Evolutionary conservation across 2,329 filamentous ascomycete genomes (phyloP).

Genomic region (Aspergillus vadensis): DNA sequence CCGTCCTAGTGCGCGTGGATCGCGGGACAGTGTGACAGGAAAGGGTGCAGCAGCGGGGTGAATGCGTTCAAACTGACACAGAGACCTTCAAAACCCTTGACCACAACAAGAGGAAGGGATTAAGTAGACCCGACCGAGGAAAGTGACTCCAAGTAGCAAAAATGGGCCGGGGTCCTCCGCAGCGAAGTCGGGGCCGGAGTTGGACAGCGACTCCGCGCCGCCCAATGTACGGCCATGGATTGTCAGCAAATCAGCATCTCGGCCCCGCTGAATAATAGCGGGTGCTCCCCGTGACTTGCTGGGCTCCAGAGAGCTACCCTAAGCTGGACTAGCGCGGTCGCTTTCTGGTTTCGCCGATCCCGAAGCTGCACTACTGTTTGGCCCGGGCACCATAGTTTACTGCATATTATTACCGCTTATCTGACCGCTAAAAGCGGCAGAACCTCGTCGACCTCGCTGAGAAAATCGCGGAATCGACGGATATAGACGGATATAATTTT

Average conservation of each 20-base stretch:
- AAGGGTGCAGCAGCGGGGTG: neutral
- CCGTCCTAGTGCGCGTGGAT: constrained; percentile 3
- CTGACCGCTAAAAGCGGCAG: no score
- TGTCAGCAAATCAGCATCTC: constrained; percentile 6
- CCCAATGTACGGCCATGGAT: constrained; percentile 6
- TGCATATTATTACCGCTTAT: no score
- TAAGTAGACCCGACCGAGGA: neutral
- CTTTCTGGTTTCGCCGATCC: neutral
- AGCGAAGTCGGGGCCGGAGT: constrained; percentile 13
- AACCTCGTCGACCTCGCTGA: no score
- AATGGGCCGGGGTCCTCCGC: constrained; percentile 8
- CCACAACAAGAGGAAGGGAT: constrained; percentile 1
- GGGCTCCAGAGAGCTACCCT: neutral
- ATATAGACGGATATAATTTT: no score
- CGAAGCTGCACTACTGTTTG: neutral
- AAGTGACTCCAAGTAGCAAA: constrained; percentile 9
- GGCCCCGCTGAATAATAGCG: neutral
- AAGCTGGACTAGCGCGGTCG: neutral
- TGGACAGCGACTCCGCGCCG: constrained; percentile 6
- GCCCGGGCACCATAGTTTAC: no score
- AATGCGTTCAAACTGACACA: neutral
- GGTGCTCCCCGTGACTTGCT: neutral
- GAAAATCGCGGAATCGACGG: no score
- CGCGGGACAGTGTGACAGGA: neutral
- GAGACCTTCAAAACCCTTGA: neutral